phyloP scores from a whole-genome alignment of 192 early-diverging fungal species.

The Umbelopsis sp. region DNA sequence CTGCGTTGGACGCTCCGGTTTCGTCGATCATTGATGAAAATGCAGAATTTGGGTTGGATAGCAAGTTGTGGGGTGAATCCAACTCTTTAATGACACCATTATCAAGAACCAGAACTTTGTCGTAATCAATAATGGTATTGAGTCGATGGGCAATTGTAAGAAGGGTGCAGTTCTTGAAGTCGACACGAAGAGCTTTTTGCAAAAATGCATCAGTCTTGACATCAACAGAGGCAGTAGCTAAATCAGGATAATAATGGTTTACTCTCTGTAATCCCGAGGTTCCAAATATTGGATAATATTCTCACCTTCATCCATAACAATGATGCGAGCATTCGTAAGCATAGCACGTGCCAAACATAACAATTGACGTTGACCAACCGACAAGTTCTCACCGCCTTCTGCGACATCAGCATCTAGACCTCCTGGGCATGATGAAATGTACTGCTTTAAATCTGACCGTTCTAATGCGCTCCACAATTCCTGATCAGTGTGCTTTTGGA shows the following conservation, averaged over 20 bases:
- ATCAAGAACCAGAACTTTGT: slow-evolving; percentile 44
- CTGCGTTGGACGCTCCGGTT: slow-evolving; percentile 64
- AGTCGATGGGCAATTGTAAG: slow-evolving; percentile 78
- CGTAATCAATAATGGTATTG: slow-evolving; percentile 62
- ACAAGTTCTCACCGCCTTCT: slow-evolving; percentile 33
- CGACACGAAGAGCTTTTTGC: slow-evolving; percentile 68
- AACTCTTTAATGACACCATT: slow-evolving; percentile 48
- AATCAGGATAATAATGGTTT: slow-evolving; percentile 37
- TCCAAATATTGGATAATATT: background rate
- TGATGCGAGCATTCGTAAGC: slow-evolving; percentile 33
- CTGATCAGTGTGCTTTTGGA: slow-evolving; percentile 47
- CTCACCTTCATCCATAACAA: slow-evolving; percentile 27
- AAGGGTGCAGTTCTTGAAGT: slow-evolving; percentile 64
- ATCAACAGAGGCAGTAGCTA: slow-evolving; percentile 81
- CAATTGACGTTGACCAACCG: slow-evolving; percentile 45
- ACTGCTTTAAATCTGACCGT: slow-evolving; percentile 54
- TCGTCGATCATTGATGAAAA: slow-evolving; percentile 67
- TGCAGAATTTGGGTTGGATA: slow-evolving; percentile 40
- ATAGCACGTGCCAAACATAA: slow-evolving; percentile 51
- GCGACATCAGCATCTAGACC: slow-evolving; percentile 40
- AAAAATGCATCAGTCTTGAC: slow-evolving; percentile 79
- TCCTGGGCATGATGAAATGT: slow-evolving; percentile 12
- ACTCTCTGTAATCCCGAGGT: background rate
- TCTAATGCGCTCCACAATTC: slow-evolving; percentile 74
- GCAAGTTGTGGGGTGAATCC: slow-evolving; percentile 54